Base-by-base conservation (phyloP, 768 basidiomycete species). In the Termitomyces titanicus region DNA sequence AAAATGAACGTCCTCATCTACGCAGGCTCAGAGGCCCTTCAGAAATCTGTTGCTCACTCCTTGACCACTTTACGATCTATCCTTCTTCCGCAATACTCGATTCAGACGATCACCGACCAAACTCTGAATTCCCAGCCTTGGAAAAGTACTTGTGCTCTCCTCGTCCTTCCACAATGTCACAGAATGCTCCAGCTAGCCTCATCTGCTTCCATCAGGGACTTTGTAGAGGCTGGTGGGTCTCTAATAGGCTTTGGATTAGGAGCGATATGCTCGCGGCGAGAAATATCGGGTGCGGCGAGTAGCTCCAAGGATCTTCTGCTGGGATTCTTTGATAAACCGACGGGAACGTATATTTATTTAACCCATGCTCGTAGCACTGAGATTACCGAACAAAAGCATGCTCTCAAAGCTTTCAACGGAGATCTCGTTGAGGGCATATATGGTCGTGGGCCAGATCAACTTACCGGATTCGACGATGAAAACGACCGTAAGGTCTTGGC, bases 1-100 rank as follows among this genome's bases (percentile, higher is more conserved):
- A n/a, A n/a, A n/a, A 89, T 90, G 85, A 83, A 91, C 69, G 85
- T 92, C n/a, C 80, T 91, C 54, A 76, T 90, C 50, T 89, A 88
- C 67, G 69, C 81, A 48, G 86, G 84, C 5, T 78, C 83, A 37
- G 86, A 88, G 57, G 77, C 81, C 8, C 68, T 80, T 10, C 74
- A 76, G 38, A 66, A 75, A 31, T 78, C 75, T 9, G 67, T 80
- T 38, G 61, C 72, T 51, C 65, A 79, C 60, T 68, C 81, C 7
- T 59, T 83, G 24, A 56, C 72, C 4, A 68, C 72, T 1, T 79
- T 94, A 17, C 75, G 79, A 29, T 65, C 76, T 2, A 62, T 89
- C 27, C 82, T 96, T 18, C 64, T 78, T 13, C 86, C 92, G 0
- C 79, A 86, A 66, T 95, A 94, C 68, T 83, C 89, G 12, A 84